Conservation (phyloP, 768 basidiomycete genomes). For the Sporobolomyces roseus region DNA sequence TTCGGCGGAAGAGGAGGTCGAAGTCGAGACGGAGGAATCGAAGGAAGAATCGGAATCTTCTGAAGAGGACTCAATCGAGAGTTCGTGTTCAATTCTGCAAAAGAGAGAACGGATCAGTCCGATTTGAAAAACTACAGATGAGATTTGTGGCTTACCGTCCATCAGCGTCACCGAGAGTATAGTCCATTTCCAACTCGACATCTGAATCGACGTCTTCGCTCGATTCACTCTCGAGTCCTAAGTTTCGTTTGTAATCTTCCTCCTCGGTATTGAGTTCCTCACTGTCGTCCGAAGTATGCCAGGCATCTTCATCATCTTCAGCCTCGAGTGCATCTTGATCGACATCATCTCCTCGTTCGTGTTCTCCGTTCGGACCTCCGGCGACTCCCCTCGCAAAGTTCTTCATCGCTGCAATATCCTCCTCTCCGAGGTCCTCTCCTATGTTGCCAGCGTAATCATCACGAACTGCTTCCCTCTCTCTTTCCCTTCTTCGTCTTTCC, state of each 20-base stretch:
- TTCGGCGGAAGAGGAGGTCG: conserved; percentile 27
- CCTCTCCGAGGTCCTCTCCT: conserved; percentile 16
- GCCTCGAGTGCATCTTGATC: conserved; percentile 2
- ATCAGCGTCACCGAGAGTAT: conserved; percentile 31
- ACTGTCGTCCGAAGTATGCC: conserved; percentile 12
- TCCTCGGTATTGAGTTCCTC: conserved; percentile 11
- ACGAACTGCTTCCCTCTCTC: neutral
- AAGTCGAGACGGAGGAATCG: conserved; percentile 34
- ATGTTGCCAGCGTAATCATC: conserved; percentile 34
- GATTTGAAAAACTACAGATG: neutral
- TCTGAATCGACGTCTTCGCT: conserved; percentile 33
- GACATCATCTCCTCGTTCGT: conserved; percentile 17
- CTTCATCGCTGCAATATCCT: conserved; percentile 14
- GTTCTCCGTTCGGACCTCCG: conserved; percentile 1
- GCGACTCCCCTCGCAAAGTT: conserved; percentile 21
- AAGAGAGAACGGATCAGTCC: neutral
- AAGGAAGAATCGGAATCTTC: conserved; percentile 6
- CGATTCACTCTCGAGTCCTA: conserved; percentile 18
- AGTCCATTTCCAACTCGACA: conserved; percentile 33
- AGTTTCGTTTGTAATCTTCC: conserved; percentile 13
- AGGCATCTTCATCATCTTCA: conserved; percentile 18
- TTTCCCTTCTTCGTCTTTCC: conserved; percentile 1
- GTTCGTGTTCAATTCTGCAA: conserved; percentile 29
- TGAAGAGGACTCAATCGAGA: conserved; percentile 24
- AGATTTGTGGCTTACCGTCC: conserved; percentile 4